Evolutionary conservation across 2,329 filamentous ascomycete species (phyloP).

Genomic region (Colletotrichum neosansevieriae): DNA sequence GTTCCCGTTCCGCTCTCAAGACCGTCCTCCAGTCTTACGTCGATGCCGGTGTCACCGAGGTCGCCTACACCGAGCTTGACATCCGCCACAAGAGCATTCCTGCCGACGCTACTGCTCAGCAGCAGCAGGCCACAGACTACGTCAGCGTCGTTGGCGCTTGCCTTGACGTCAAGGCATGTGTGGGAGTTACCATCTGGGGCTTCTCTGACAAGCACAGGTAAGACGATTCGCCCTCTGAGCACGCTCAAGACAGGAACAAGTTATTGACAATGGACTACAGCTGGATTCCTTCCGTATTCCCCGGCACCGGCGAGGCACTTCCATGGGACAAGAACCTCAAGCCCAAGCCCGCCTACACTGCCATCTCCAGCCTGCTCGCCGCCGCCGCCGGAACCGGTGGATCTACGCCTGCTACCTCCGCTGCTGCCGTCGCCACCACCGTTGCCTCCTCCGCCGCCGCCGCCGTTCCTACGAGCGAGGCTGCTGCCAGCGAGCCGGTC

Average conservation of each 20-base stretch:
- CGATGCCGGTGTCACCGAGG: slow-evolving; percentile 57
- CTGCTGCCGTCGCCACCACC: not conserved
- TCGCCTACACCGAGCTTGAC: slow-evolving; percentile 63
- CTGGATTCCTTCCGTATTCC: slow-evolving; percentile 55
- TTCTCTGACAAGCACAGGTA: slow-evolving; percentile 49
- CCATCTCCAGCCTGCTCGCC: slow-evolving; percentile 52
- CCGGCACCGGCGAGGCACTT: slow-evolving; percentile 52
- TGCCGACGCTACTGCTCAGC: slow-evolving; percentile 50
- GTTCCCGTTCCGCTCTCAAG: slow-evolving; percentile 53
- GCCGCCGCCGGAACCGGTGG: slow-evolving; percentile 43
- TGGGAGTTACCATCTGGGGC: slow-evolving; percentile 56
- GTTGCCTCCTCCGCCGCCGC: slow-evolving; percentile 1
- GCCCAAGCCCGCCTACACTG: slow-evolving; percentile 56
- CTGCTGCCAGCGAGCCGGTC: slow-evolving; percentile 23
- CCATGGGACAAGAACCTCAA: slow-evolving; percentile 52
- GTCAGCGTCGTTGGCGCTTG: slow-evolving; percentile 49
- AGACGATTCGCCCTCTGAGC: slow-evolving; percentile 41
- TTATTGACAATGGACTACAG: slow-evolving; percentile 32
- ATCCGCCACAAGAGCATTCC: slow-evolving; percentile 61
- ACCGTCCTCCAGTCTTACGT: slow-evolving; percentile 66
- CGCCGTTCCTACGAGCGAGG: not conserved
- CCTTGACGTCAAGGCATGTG: slow-evolving; percentile 48
- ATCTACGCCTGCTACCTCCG: slow-evolving; percentile 14
- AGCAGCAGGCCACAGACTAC: slow-evolving; percentile 61
- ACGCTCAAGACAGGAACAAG: no score